phyloP scores from a whole-genome alignment of 495 filamentous ascomycete genomes.

The Penicillium malachiteum region DNA sequence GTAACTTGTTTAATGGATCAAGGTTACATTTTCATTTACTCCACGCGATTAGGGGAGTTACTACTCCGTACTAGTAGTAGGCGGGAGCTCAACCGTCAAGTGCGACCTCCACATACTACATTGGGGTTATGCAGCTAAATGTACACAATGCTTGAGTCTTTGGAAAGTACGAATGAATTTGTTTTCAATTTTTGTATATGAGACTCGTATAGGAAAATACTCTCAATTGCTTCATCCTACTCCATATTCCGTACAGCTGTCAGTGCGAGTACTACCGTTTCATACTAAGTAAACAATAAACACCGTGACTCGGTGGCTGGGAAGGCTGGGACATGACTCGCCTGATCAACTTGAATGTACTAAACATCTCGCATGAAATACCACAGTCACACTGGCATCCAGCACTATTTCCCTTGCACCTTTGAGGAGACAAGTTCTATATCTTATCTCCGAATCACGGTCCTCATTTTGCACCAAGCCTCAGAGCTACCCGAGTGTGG shows the following conservation, averaged over 20 bases:
- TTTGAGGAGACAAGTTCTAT: no score
- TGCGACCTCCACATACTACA: slow-evolving; percentile 25
- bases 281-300: no score
- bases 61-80: no score
- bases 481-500: not conserved
- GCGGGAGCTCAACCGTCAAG: not conserved
- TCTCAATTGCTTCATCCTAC: no score
- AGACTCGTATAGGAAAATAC: no score
- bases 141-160: no score
- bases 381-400: slow-evolving; percentile 7
- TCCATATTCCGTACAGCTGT: no score
- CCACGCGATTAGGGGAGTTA: slow-evolving; percentile 6
- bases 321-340: not conserved
- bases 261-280: no score
- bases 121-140: not conserved
- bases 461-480: no score
- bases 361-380: not conserved
- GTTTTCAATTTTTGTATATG: no score
- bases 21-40: slow-evolving; percentile 21
- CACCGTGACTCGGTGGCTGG: not conserved
- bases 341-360: not conserved
- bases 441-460: not conserved
- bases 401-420: not conserved
- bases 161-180: no score
- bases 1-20: not conserved